phyloP scores from a whole-genome alignment of 345 rosid genomes.

The Clausena lansium region DNA sequence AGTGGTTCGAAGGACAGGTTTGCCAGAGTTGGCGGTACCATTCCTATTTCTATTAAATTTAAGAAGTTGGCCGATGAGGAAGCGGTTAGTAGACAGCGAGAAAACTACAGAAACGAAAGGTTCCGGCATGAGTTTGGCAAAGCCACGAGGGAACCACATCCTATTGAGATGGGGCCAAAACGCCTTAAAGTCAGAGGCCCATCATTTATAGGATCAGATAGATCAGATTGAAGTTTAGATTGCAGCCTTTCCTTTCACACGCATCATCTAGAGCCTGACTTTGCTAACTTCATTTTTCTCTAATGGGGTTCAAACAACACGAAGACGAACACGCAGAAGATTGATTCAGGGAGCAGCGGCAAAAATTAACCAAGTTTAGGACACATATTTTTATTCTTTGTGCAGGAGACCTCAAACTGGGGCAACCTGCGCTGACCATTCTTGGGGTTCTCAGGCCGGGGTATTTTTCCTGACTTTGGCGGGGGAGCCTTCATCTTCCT shows the following conservation, averaged over 20 bases:
- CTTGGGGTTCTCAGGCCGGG: slow-evolving; percentile 53
- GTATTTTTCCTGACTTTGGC: slow-evolving; percentile 49
- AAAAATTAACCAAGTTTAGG: slow-evolving; percentile 45
- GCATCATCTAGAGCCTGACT: slow-evolving; percentile 40
- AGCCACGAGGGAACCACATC: slow-evolving; percentile 35
- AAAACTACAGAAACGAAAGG: slow-evolving; percentile 32
- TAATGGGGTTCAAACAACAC: slow-evolving; percentile 52
- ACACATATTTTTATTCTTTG: slow-evolving; percentile 50
- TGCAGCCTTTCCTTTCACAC: slow-evolving; percentile 26
- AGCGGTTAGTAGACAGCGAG: slow-evolving; percentile 28
- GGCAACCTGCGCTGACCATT: slow-evolving; percentile 41
- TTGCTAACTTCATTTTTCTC: slow-evolving; percentile 46
- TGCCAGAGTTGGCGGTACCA: slow-evolving; percentile 31
- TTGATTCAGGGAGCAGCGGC: slow-evolving; percentile 47
- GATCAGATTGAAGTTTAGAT: slow-evolving; percentile 34
- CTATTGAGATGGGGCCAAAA: slow-evolving; percentile 53
- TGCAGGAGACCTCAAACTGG: slow-evolving; percentile 43
- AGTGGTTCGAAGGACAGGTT: slow-evolving; percentile 31
- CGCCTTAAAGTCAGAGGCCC: slow-evolving; percentile 70
- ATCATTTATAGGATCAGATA: slow-evolving; percentile 38
- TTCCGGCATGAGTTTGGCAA: slow-evolving; percentile 33
- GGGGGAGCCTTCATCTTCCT: slow-evolving; percentile 45
- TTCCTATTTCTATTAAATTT: slow-evolving; percentile 49
- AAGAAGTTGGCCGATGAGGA: slow-evolving; percentile 42
- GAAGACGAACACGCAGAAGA: slow-evolving; percentile 13